phyloP scores from a whole-genome alignment of 2,329 filamentous ascomycete species.

The Fusarium heterosporum region DNA sequence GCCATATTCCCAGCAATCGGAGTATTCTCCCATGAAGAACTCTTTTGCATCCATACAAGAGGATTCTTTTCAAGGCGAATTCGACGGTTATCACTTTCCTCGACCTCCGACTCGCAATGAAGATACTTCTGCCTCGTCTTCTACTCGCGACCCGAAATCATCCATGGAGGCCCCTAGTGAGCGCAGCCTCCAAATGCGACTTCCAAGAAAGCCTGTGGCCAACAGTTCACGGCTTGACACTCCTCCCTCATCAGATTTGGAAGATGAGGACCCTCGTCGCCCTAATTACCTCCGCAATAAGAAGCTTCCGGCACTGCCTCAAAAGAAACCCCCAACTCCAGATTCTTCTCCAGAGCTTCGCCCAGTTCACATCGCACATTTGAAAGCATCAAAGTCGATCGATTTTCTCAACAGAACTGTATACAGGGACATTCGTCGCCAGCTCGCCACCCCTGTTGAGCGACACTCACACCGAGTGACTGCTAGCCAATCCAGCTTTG shows the following conservation, averaged over 20 bases:
- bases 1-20: conserved; percentile 28
- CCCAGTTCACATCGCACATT: conserved; percentile 45
- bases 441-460: conserved; percentile 45
- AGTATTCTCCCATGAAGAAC: conserved; percentile 41
- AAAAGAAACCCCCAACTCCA: conserved; percentile 49
- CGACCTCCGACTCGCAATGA: conserved; percentile 49
- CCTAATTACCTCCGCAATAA: conserved; percentile 43
- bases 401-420: conserved; percentile 47
- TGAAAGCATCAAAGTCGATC: conserved; percentile 47
- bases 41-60: conserved; percentile 45
- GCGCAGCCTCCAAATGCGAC: conserved; percentile 45
- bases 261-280: conserved; percentile 45
- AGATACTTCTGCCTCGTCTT: conserved; percentile 43
- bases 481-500: conserved; percentile 49
- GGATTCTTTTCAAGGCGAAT: conserved; percentile 46
- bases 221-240: conserved; percentile 47
- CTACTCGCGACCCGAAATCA: conserved; percentile 37
- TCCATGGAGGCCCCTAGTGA: conserved; percentile 42
- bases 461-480: conserved; percentile 44
- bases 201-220: conserved; percentile 40
- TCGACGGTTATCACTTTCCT: conserved; percentile 55
- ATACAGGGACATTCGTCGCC: conserved; percentile 45
- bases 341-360: conserved; percentile 52
- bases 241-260: conserved; percentile 51
- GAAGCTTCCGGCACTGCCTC: conserved; percentile 46